Conservation (phyloP, 176 grass and related monocot genomes). For the Carex kokanica region DNA sequence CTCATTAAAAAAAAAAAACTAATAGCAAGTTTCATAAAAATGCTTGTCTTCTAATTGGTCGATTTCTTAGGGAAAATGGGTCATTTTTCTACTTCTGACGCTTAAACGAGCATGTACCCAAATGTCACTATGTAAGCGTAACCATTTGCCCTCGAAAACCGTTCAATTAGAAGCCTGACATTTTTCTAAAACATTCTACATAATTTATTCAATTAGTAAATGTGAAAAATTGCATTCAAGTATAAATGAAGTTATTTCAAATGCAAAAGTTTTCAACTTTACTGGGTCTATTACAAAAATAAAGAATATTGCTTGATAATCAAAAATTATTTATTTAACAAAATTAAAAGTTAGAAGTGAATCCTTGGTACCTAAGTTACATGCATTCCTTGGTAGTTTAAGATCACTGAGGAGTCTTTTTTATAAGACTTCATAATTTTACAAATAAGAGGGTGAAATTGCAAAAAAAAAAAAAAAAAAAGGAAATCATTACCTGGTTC, state of each 20-base stretch:
- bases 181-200: too few species aligned
- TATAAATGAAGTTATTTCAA: not conserved
- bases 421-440: not conserved
- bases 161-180: too few species aligned
- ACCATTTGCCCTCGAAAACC: too few species aligned
- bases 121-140: too few species aligned
- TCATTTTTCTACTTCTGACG: too few species aligned
- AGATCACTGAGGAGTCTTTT: not conserved
- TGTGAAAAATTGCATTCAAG: not conserved
- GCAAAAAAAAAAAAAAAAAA: not conserved
- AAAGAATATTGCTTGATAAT: not conserved
- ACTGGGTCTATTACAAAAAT: not conserved
- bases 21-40: too few species aligned
- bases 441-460: conserved; percentile 12
- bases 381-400: not conserved
- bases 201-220: too few species aligned
- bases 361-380: not conserved
- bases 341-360: not conserved
- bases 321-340: not conserved
- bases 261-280: not conserved
- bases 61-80: too few species aligned
- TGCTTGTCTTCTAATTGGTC: too few species aligned
- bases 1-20: too few species aligned
- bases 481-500: conserved; percentile 53
- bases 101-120: too few species aligned